A percentile compares a stretch with the other conserved stretches of the same genome.
Evolutionary conservation across 2,329 filamentous ascomycete species (phyloP).

Genomic region (Grosmannia clavigera): DNA sequence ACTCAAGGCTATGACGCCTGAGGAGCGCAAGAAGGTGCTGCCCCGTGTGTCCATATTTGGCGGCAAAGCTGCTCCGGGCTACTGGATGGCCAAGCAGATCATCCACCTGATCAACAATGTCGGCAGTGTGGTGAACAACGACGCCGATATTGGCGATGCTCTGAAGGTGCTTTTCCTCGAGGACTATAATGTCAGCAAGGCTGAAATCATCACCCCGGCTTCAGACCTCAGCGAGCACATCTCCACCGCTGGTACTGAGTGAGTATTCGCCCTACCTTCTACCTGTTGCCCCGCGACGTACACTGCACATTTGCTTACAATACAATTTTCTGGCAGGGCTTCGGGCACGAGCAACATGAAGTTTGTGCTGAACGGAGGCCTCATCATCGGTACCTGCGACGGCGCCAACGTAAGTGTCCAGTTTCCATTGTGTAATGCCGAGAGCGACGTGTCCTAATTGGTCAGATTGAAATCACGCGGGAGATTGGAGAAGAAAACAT

Average conservation of each 20-base stretch:
- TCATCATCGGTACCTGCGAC: conserved; percentile 96
- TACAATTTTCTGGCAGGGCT: conserved; percentile 27
- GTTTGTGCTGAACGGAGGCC: conserved; percentile 91
- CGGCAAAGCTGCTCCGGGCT: conserved; percentile 92
- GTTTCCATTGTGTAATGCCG: neutral
- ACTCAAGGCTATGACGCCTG: conserved; percentile 73
- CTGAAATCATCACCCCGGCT: conserved; percentile 88
- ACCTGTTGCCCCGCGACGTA: neutral
- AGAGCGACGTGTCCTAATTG: neutral
- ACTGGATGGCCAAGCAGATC: conserved; percentile 99
- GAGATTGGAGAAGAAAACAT: conserved; percentile 96
- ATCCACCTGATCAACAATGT: conserved; percentile 95
- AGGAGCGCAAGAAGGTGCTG: conserved; percentile 74
- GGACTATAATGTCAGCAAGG: conserved; percentile 99
- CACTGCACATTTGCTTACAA: neutral
- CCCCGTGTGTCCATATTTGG: conserved; percentile 93
- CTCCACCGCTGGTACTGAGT: conserved; percentile 91
- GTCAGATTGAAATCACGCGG: conserved; percentile 85
- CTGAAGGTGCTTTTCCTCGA: conserved; percentile 96
- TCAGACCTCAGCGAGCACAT: conserved; percentile 98
- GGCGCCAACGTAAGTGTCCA: conserved; percentile 71
- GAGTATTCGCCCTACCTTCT: conserved; percentile 18
- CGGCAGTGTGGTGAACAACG: conserved; percentile 79
- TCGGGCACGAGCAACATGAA: conserved; percentile 98
- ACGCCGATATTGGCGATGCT: conserved; percentile 80